Percentiles rank a stretch among this genome's conserved stretches.
Conservation (phyloP, 1,284 basidiomycete genomes). For the Malassezia dermatis region DNA sequence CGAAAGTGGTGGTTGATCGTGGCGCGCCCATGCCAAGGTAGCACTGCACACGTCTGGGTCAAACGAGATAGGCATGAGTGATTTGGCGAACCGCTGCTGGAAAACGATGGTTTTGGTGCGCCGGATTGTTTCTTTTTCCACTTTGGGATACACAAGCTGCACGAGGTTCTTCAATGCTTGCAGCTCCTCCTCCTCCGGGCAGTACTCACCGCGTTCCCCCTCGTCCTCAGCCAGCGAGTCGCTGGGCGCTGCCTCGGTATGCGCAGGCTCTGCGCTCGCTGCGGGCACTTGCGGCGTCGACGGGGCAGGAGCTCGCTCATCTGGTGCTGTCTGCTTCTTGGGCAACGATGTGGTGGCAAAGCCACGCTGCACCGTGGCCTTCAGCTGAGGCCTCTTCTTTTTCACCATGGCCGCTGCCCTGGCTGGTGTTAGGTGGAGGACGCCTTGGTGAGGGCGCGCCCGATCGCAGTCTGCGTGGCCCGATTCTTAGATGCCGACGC, state of each 20-base stretch:
- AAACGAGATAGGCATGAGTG: conserved; percentile 51
- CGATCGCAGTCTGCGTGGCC: not conserved
- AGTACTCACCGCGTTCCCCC: conserved; percentile 9
- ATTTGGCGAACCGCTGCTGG: conserved; percentile 66
- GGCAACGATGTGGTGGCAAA: conserved; percentile 58
- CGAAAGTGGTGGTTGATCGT: not conserved
- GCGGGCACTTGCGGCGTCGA: too few relatives aligned
- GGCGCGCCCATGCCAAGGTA: not conserved
- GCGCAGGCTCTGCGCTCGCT: not conserved
- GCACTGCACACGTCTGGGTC: not conserved
- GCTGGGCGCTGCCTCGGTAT: not conserved
- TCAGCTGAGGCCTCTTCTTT: conserved; percentile 43
- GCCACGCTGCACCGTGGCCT: conserved; percentile 35
- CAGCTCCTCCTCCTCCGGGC: conserved; percentile 33
- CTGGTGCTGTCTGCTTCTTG: conserved; percentile 57
- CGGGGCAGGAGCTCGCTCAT: not conserved
- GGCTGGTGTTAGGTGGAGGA: not conserved
- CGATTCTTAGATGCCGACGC: not conserved
- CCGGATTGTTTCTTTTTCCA: conserved; percentile 73
- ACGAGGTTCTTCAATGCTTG: conserved; percentile 45
- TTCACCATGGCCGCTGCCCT: conserved; percentile 21
- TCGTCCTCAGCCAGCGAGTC: not conserved
- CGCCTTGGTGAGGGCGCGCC: not conserved
- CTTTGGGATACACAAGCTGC: conserved; percentile 74
- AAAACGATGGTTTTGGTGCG: conserved; percentile 60